A percentile compares a stretch with the other conserved stretches of the same genome.
These are phyloP conservation scores for Podospora comata DNA, from an alignment of 495 filamentous ascomycete species.

Conservation along the genomic window DNA sequence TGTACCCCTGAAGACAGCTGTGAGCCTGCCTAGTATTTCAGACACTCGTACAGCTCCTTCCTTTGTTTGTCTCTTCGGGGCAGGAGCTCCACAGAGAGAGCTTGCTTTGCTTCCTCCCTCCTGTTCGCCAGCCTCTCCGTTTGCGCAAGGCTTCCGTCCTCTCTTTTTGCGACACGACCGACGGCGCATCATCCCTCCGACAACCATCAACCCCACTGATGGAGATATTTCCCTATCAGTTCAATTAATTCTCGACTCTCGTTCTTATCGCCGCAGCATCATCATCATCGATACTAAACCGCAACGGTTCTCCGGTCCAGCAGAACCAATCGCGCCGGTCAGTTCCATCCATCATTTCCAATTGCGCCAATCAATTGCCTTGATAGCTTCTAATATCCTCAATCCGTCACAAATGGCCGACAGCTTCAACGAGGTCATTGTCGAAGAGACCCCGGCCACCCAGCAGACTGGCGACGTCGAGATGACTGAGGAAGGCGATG, in stretches of 20 bases:
- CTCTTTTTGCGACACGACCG: background rate
- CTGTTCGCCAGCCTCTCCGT: background rate
- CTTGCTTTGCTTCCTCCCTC: too few relatives aligned
- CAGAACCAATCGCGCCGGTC: background rate
- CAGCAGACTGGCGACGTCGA: slow-evolving; percentile 43
- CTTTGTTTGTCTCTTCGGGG: background rate
- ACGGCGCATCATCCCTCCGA: background rate
- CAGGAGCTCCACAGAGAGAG: background rate
- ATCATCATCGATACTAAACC: background rate
- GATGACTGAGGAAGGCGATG: slow-evolving; percentile 41
- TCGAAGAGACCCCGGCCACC: slow-evolving; percentile 37
- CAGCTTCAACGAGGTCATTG: slow-evolving; percentile 37
- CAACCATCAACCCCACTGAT: background rate
- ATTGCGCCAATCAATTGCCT: background rate
- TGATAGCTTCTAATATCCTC: background rate
- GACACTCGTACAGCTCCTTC: background rate
- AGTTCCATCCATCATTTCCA: background rate
- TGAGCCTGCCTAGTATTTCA: background rate
- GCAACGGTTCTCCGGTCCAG: background rate
- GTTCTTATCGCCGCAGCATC: background rate
- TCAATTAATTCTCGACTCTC: background rate
- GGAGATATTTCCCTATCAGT: background rate
- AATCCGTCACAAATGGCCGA: slow-evolving; percentile 36
- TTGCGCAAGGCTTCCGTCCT: background rate
- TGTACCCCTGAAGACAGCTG: background rate